phyloP scores from a whole-genome alignment of 805 yeast species.

The Yarrowia bubula region DNA sequence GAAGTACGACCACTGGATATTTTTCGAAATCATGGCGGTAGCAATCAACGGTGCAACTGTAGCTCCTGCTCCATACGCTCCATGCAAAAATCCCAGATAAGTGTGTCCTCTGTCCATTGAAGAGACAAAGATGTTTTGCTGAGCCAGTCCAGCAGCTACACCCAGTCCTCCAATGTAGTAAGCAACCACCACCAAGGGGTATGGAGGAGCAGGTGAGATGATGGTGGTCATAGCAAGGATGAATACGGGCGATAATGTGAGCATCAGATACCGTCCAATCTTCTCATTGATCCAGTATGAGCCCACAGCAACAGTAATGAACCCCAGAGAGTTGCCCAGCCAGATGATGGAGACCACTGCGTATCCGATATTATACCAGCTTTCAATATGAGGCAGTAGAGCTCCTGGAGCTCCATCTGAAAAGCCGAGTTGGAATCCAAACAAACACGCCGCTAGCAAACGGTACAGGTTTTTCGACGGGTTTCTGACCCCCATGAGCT shows the following conservation, averaged over 20 bases:
- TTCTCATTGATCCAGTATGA: constrained; percentile 11
- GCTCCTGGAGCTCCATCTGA: constrained; percentile 22
- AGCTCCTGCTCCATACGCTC: constrained; percentile 70
- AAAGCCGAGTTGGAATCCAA: constrained; percentile 8
- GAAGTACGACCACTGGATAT: constrained; percentile 54
- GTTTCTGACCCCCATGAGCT: background rate
- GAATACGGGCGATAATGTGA: background rate
- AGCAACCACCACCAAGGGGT: background rate
- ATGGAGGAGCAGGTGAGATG: constrained; percentile 14
- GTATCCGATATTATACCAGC: constrained; percentile 14
- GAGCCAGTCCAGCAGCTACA: constrained; percentile 5
- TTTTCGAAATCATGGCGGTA: constrained; percentile 51
- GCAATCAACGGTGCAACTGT: constrained; percentile 66
- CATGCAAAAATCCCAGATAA: constrained; percentile 62
- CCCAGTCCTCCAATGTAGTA: constrained; percentile 19
- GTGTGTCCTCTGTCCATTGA: background rate
- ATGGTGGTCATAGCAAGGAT: constrained; percentile 8
- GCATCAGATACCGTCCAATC: constrained; percentile 5
- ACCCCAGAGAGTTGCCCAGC: constrained; percentile 20
- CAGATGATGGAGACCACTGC: constrained; percentile 15
- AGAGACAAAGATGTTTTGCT: constrained; percentile 14
- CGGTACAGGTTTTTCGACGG: constrained; percentile 8
- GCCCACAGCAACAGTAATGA: constrained; percentile 10
- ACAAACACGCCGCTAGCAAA: background rate
- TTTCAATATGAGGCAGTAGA: constrained; percentile 16